Base-by-base conservation (phyloP, 768 basidiomycete species). In the Russula vinacea region DNA sequence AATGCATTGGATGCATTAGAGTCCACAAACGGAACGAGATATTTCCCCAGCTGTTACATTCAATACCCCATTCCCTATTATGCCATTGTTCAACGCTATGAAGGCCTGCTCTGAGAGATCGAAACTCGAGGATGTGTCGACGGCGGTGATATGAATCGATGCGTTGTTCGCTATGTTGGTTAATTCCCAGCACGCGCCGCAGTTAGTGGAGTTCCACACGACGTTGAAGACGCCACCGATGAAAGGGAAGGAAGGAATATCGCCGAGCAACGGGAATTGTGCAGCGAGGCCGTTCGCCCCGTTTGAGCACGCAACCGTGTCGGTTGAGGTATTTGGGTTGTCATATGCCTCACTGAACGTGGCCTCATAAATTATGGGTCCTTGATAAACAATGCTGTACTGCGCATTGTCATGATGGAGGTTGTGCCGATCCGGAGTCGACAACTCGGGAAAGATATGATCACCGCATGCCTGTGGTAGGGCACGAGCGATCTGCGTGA, bases 101-200 rank as follows among this genome's bases (percentile, higher is more conserved):
- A 75, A 67, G 16, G 74, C 76, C 17, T 44, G 62, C 62, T 71
- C 33, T 13, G 75, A 73, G 60, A 77, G 70, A 67, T 75, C 78
- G 70, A 80, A 29, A 83, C 6, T 74, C 76, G 0, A 69, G 8
- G 82, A 76, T 50, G 78, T 75, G 69, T 88, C 84, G 26, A 89
- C 75, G 1, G 80, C 85, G 2, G 82, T 72, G 13, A 87, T 70
- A 45, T 76, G 78, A 71, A 86, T 76, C 56, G 70, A 79, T 59
- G 63, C 77, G 29, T 68, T 69, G 1, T 59, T 67, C 4, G 75
- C 76, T 8, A 75, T 76, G 73, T 79, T 86, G 7, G 80, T 79
- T 66, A 88, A 70, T 62, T 78, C 59, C 84, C 84, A 88, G 73
- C 87, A 88, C 32, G 79, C 78, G 3, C 84, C 84, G 68, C 86